These are phyloP conservation scores for Stachybotrys elegans DNA, from an alignment of 2,329 filamentous ascomycete genomes.

Conservation along the genomic window DNA sequence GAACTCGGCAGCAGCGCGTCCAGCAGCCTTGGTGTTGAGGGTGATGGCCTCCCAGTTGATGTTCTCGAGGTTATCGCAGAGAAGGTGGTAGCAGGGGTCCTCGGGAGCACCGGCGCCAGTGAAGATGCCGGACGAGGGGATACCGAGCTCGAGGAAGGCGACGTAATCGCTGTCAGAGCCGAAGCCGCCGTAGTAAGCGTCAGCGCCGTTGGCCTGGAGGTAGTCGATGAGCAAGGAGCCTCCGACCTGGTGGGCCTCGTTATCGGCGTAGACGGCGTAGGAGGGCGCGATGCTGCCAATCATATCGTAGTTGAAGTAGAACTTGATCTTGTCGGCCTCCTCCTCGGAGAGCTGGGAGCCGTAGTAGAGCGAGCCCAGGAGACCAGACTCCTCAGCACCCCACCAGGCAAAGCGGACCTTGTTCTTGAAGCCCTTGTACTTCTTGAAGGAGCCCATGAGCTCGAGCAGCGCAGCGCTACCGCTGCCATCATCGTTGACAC, in stretches of 20 bases:
- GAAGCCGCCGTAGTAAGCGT: constrained; percentile 24
- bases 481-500: constrained; percentile 36
- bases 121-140: constrained; percentile 32
- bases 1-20: constrained; percentile 36
- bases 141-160: constrained; percentile 29
- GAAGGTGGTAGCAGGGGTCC: constrained; percentile 23
- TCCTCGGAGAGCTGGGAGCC: constrained; percentile 26
- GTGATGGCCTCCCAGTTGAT: constrained; percentile 28
- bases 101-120: constrained; percentile 24
- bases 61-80: constrained; percentile 28
- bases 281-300: constrained; percentile 41
- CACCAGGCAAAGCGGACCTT: constrained; percentile 39
- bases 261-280: constrained; percentile 34
- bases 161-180: constrained; percentile 33
- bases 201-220: constrained; percentile 27
- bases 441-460: constrained; percentile 29
- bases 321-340: constrained; percentile 50
- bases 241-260: constrained; percentile 31
- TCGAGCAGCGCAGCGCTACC: constrained; percentile 32
- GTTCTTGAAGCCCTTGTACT: constrained; percentile 35
- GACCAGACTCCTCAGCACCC: constrained; percentile 37
- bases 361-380: constrained; percentile 39
- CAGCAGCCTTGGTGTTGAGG: constrained; percentile 34
- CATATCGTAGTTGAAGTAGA: constrained; percentile 71
- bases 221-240: constrained; percentile 28